Evolutionary conservation across 2,329 filamentous ascomycete genomes (phyloP).

Genomic region (Xylaria sp.): DNA sequence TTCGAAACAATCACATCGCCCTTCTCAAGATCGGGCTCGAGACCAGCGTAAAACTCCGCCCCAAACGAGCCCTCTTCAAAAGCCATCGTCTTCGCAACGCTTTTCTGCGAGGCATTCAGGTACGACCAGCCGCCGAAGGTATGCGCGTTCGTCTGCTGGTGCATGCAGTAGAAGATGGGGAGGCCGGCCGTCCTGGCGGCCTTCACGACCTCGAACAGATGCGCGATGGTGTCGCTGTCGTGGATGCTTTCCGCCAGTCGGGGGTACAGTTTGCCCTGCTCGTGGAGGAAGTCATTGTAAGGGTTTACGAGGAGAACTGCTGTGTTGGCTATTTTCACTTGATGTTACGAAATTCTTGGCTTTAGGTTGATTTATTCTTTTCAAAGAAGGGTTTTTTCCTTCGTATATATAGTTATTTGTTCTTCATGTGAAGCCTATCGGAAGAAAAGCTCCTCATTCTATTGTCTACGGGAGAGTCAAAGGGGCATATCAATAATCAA

Average conservation of each 20-base stretch:
- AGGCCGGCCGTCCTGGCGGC: conserved; percentile 1
- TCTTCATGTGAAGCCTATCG: background rate
- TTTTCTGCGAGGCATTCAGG: conserved; percentile 10
- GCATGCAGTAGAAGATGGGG: conserved; percentile 22
- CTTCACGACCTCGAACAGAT: conserved; percentile 12
- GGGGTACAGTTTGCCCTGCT: conserved; percentile 4
- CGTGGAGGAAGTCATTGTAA: conserved; percentile 11
- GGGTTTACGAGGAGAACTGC: conserved; percentile 9
- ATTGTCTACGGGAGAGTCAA: background rate
- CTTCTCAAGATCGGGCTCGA: conserved; percentile 10
- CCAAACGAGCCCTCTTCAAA: conserved; percentile 24
- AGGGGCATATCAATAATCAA: background rate
- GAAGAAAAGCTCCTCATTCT: background rate
- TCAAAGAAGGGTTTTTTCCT: background rate
- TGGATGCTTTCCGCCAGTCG: conserved; percentile 13
- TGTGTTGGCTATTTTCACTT: background rate
- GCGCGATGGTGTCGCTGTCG: conserved; percentile 12
- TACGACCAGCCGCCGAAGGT: conserved; percentile 15
- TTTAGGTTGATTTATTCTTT: background rate
- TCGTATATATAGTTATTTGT: background rate
- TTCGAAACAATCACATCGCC: conserved; percentile 19
- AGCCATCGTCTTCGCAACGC: background rate
- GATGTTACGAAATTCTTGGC: background rate
- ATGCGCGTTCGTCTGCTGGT: conserved; percentile 17
- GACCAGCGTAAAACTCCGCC: background rate